Percentiles rank a stretch among this genome's conserved stretches.
Evolutionary conservation across 805 yeast genomes (phyloP).

Genomic region (Saturnispora serradocipensis): DNA sequence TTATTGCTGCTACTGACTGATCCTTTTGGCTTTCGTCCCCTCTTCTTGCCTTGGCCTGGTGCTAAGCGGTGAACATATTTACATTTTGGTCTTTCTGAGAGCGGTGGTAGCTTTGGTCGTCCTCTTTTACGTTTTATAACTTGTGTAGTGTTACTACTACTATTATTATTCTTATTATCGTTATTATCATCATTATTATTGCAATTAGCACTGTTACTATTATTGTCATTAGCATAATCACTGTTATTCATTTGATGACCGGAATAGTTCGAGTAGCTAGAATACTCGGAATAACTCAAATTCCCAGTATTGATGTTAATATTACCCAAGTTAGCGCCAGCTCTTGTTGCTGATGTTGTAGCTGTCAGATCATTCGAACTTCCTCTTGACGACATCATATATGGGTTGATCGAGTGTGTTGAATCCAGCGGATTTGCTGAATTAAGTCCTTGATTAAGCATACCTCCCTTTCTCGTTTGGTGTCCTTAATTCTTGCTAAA

Average conservation of each 20-base stretch:
- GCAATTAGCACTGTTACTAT: background rate
- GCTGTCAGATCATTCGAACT: background rate
- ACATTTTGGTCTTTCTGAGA: conserved; percentile 20
- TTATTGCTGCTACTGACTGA: background rate
- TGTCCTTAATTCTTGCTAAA: background rate
- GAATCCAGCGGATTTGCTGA: background rate
- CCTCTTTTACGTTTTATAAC: conserved; percentile 20
- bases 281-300: background rate
- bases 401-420: background rate
- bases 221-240: background rate
- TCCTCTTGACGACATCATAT: background rate
- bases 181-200: background rate
- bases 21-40: conserved; percentile 12
- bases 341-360: background rate
- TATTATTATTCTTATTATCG: background rate
- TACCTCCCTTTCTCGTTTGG: background rate
- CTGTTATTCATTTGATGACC: background rate
- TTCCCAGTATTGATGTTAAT: background rate
- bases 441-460: background rate
- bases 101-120: conserved; percentile 24
- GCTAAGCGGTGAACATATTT: conserved; percentile 13
- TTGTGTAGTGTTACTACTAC: background rate
- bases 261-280: background rate
- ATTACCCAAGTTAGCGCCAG: background rate
- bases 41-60: conserved; percentile 11